These are phyloP conservation scores for Vitis hybrid DNA, from an alignment of 177 flowering plant genomes.

Conservation along the genomic window DNA sequence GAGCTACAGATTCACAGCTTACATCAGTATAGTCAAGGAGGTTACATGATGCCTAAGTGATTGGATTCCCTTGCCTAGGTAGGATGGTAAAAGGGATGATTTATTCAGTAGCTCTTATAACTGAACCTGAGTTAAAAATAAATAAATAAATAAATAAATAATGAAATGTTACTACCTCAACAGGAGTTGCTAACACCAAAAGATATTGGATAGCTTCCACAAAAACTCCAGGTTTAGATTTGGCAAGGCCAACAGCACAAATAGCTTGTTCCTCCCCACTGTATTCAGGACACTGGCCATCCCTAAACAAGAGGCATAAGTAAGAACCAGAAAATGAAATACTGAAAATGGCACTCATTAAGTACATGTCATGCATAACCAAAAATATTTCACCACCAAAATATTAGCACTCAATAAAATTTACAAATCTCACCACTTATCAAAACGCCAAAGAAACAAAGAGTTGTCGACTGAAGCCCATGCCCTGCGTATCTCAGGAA, in stretches of 20 bases:
- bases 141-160: slow-evolving; percentile 1
- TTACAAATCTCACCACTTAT: slow-evolving; percentile 70
- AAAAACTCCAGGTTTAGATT: slow-evolving; percentile 80
- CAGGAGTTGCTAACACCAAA: slow-evolving; percentile 86
- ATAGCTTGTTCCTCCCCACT: slow-evolving; percentile 94
- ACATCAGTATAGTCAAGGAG: too few species aligned
- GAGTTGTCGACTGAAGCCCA: slow-evolving; percentile 99
- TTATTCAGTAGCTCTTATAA: background rate
- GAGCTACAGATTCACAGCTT: too few species aligned
- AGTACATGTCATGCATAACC: background rate
- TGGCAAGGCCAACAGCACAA: slow-evolving; percentile 93
- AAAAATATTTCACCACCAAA: background rate
- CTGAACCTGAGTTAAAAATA: background rate
- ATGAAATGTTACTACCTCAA: slow-evolving; percentile 53
- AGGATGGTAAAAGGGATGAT: too few species aligned
- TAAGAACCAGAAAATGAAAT: slow-evolving; percentile 1
- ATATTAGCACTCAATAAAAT: background rate
- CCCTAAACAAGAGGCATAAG: slow-evolving; percentile 42
- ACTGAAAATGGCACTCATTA: background rate
- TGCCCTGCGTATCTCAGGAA: slow-evolving; percentile 95
- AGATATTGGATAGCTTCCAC: slow-evolving; percentile 93
- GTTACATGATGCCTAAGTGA: too few species aligned
- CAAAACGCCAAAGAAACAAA: slow-evolving; percentile 97
- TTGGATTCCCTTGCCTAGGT: too few species aligned
- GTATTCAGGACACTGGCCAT: slow-evolving; percentile 94